A percentile compares a stretch with the other conserved stretches of the same genome.
Evolutionary conservation across 805 yeast species (phyloP).

Genomic region (Wickerhamomyces queroliae): DNA sequence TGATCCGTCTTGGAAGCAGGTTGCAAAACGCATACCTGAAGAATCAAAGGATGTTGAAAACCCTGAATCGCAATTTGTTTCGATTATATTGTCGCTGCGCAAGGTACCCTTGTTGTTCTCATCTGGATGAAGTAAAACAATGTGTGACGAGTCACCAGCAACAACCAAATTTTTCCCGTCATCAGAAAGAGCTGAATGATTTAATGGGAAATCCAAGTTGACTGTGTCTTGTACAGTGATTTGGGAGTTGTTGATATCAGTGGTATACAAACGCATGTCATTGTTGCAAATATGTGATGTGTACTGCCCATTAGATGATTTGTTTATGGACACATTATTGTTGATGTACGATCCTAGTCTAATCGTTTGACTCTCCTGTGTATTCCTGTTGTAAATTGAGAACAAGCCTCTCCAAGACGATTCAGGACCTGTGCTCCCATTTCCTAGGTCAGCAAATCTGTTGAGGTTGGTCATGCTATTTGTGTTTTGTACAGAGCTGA

Average conservation of each 20-base stretch:
- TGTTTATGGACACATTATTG: slow-evolving; percentile 62
- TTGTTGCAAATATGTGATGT: slow-evolving; percentile 75
- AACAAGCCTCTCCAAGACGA: slow-evolving; percentile 56
- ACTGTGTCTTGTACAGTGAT: slow-evolving; percentile 37
- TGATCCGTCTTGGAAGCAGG: slow-evolving; percentile 82
- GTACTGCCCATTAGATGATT: slow-evolving; percentile 36
- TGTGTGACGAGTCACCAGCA: slow-evolving; percentile 73
- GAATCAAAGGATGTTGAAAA: slow-evolving; percentile 76
- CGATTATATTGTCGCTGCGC: slow-evolving; percentile 32
- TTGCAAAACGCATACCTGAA: slow-evolving; percentile 69
- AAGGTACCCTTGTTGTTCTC: slow-evolving; percentile 25
- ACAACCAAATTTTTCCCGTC: slow-evolving; percentile 53
- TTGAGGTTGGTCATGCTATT: slow-evolving; percentile 8
- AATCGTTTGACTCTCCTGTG: slow-evolving; percentile 41
- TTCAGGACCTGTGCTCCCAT: slow-evolving; percentile 23
- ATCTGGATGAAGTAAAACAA: slow-evolving; percentile 44
- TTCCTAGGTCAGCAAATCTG: slow-evolving; percentile 7
- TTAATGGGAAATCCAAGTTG: slow-evolving; percentile 59
- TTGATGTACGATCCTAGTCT: slow-evolving; percentile 78
- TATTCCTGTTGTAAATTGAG: slow-evolving; percentile 47
- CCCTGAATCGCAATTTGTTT: slow-evolving; percentile 69
- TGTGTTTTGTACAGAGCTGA: slow-evolving; percentile 29
- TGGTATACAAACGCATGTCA: slow-evolving; percentile 63
- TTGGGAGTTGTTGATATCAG: slow-evolving; percentile 49
- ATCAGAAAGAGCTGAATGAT: slow-evolving; percentile 67